Base-by-base conservation (phyloP, 2,329 filamentous ascomycete genomes). In the Neonectria faginata region DNA sequence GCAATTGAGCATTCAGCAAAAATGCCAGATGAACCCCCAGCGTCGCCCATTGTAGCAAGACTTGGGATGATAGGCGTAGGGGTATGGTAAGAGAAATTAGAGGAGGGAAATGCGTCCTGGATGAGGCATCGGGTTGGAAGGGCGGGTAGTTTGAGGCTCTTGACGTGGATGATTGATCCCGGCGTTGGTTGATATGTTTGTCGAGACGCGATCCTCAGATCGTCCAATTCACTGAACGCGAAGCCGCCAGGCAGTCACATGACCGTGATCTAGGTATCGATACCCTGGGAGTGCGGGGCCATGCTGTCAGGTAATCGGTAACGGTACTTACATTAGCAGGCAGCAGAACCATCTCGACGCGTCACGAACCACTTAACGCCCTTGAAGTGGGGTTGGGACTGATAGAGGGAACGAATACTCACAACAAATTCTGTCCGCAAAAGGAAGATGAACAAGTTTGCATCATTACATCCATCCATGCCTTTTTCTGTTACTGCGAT, bases 1-100 rank as follows among this genome's bases (percentile, higher is more conserved):
- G 81, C 81, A 66, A 85, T 75, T 9, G 74, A 68, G 75, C 82
- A 84, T 64, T 82, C 78, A 66, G 74, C 65, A 69, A 84, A 84
- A 61, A 82, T 67, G 59, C 74, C 67, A 36, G 70, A 31, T 18
- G 71, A 55, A 39, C 51, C 60, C 41, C 36, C 62, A n/a, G 67
- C 60, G 59, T 76, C 75, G 42, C 64, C 71, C 77, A 79, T 82
- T 54, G 64, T 67, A 39, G 66, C 36, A 60, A 22, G 41, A 56
- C 48, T 27, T 36, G 44, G 45, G 44, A 22, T 48, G 20, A 18
- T 31, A 53, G 50, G 59, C 53, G n/a, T 51, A 27, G 44, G 33
- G 9, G 12, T 47, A 18, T 47, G 41, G n/a, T 9, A 45, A 47
- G 27, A 18, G 20, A 64, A 73, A 57, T 31, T 20, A 45, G 20